Evolutionary conservation across 768 basidiomycete genomes (phyloP).

Genomic region (Suillus tomentosus): DNA sequence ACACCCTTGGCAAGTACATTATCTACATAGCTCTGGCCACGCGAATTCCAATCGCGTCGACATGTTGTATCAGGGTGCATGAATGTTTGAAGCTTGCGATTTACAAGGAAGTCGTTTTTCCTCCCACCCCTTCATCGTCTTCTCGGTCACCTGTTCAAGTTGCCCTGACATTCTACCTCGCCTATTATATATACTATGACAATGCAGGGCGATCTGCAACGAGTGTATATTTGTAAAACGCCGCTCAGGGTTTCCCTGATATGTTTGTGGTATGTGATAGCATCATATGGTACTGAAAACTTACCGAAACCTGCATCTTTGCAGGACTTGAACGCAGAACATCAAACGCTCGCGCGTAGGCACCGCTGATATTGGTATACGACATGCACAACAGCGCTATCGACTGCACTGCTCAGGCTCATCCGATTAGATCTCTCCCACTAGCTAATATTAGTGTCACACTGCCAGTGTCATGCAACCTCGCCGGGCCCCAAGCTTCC

Average conservation of each 20-base stretch:
- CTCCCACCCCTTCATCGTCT: neutral
- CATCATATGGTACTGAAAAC: neutral
- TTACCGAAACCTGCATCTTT: neutral
- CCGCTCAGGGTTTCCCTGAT: neutral
- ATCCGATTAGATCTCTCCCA: neutral
- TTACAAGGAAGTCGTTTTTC: neutral
- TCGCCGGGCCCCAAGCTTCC: neutral
- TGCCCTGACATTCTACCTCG: neutral
- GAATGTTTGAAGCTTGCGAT: neutral
- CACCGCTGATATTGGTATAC: neutral
- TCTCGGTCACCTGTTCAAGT: neutral
- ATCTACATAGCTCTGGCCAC: neutral
- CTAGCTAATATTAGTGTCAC: neutral
- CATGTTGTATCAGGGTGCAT: neutral
- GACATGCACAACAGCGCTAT: neutral
- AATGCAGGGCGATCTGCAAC: neutral
- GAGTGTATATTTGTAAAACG: neutral
- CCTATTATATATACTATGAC: neutral
- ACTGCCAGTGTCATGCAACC: neutral
- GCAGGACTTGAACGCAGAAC: neutral
- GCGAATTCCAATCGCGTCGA: neutral
- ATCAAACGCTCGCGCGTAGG: neutral
- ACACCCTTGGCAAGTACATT: neutral
- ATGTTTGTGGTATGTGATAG: neutral
- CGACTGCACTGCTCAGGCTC: neutral